Evolutionary conservation across 1,139 yeast species (phyloP).

Genomic region (Geotrichum aggregatum): DNA sequence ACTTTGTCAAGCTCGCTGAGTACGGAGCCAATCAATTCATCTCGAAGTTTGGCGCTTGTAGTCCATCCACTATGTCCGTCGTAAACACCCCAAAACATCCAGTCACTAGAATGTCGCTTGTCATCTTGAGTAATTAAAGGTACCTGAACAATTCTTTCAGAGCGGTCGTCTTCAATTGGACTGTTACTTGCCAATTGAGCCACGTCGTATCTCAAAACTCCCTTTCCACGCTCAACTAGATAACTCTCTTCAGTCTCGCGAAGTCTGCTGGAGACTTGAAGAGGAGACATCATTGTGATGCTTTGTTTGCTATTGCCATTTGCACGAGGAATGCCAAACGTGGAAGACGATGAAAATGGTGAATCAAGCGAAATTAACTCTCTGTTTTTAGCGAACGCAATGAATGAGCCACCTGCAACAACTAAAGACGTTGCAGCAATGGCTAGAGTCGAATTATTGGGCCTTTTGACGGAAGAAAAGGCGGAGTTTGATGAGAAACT

Average conservation of each 20-base stretch:
- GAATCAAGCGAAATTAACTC: constrained; percentile 15
- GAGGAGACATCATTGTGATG: constrained; percentile 52
- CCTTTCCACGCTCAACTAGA: constrained; percentile 77
- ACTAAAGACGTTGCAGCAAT: constrained; percentile 17
- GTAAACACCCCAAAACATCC: constrained; percentile 93
- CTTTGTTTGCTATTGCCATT: constrained; percentile 18
- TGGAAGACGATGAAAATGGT: constrained; percentile 15
- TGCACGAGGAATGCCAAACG: constrained; percentile 22
- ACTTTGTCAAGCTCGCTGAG: constrained; percentile 68
- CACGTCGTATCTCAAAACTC: constrained; percentile 84
- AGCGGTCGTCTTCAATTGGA: constrained; percentile 92
- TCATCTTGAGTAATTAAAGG: constrained; percentile 45
- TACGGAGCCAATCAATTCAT: constrained; percentile 69
- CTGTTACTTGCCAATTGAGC: constrained; percentile 87
- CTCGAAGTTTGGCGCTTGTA: constrained; percentile 79
- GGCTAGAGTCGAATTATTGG: constrained; percentile 12
- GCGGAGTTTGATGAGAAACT: too few relatives aligned
- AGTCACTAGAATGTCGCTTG: constrained; percentile 53
- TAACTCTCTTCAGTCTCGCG: constrained; percentile 78
- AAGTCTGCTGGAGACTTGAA: constrained; percentile 66
- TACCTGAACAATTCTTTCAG: constrained; percentile 80
- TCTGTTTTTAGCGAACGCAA: constrained; percentile 9
- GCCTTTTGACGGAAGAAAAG: neutral
- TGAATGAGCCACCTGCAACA: constrained; percentile 14
- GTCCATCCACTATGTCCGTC: constrained; percentile 99